Conservation (phyloP, 352 stramenopile species). For the Pythium grandisporangium region DNA sequence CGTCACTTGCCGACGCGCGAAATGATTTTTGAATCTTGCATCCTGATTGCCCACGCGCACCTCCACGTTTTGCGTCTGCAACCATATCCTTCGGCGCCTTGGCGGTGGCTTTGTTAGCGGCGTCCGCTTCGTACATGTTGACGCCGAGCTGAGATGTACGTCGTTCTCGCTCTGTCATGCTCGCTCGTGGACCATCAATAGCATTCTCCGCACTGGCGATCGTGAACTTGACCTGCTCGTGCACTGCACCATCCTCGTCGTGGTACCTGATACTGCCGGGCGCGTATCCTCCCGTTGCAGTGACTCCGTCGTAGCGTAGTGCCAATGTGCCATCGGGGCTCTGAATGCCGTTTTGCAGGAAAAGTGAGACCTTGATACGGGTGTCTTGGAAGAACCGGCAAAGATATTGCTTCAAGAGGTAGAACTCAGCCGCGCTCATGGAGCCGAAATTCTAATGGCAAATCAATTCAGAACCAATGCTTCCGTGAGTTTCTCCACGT, state of each 20-base stretch:
- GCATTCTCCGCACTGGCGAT: conserved; percentile 44
- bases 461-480: not conserved
- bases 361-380: conserved; percentile 89
- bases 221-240: conserved; percentile 61
- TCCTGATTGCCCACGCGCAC: conserved; percentile 20
- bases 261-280: conserved; percentile 68
- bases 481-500: not conserved
- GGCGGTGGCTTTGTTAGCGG: conserved; percentile 21
- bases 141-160: conserved; percentile 47
- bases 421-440: conserved; percentile 66
- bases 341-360: conserved; percentile 85
- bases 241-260: conserved; percentile 40
- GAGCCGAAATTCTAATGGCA: conserved; percentile 55
- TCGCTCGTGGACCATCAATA: conserved; percentile 33
- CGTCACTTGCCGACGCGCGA: conserved; percentile 69
- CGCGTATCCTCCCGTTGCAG: conserved; percentile 48
- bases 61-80: conserved; percentile 41
- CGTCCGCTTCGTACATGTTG: conserved; percentile 83
- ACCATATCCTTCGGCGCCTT: conserved; percentile 48
- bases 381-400: conserved; percentile 87
- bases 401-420: conserved; percentile 77
- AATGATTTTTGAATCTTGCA: conserved; percentile 49
- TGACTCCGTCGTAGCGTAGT: conserved; percentile 69
- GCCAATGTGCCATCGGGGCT: conserved; percentile 71
- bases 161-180: conserved; percentile 51